Conservation (phyloP, 768 basidiomycete species). For the Arthromyces matolae region DNA sequence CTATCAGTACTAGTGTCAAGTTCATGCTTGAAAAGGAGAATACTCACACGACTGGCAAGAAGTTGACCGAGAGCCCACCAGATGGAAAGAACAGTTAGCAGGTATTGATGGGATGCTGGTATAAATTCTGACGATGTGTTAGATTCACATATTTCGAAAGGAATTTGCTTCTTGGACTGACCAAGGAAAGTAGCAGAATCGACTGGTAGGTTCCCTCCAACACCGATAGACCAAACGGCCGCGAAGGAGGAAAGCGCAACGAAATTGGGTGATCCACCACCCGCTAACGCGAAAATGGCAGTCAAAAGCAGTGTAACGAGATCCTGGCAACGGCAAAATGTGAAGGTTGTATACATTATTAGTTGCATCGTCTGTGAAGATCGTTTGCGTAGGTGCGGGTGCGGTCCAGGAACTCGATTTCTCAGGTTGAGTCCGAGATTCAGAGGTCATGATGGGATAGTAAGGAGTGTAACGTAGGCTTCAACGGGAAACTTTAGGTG, state of each 20-base stretch:
- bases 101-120: slow-evolving; percentile 69
- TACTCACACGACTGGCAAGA: slow-evolving; percentile 40
- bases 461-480: no score
- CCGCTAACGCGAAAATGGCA: slow-evolving; percentile 60
- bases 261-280: slow-evolving; percentile 56
- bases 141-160: background rate
- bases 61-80: slow-evolving; percentile 83
- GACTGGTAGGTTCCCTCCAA: slow-evolving; percentile 65
- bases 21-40: no score
- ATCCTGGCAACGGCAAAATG: slow-evolving; percentile 40
- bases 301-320: slow-evolving; percentile 67
- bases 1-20: background rate
- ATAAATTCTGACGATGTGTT: slow-evolving; percentile 50
- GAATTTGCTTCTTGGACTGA: slow-evolving; percentile 26
- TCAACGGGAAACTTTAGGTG: no score
- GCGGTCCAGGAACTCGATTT: no score
- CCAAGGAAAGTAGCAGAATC: slow-evolving; percentile 76
- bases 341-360: background rate
- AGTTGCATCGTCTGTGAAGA: slow-evolving; percentile 11
- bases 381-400: slow-evolving; percentile 13
- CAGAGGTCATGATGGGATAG: no score
- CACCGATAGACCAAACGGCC: slow-evolving; percentile 61
- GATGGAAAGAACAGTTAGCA: slow-evolving; percentile 69
- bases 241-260: slow-evolving; percentile 48
- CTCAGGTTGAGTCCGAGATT: no score